phyloP scores from a whole-genome alignment of 1,284 basidiomycete species.

The Dichomitus squalens region DNA sequence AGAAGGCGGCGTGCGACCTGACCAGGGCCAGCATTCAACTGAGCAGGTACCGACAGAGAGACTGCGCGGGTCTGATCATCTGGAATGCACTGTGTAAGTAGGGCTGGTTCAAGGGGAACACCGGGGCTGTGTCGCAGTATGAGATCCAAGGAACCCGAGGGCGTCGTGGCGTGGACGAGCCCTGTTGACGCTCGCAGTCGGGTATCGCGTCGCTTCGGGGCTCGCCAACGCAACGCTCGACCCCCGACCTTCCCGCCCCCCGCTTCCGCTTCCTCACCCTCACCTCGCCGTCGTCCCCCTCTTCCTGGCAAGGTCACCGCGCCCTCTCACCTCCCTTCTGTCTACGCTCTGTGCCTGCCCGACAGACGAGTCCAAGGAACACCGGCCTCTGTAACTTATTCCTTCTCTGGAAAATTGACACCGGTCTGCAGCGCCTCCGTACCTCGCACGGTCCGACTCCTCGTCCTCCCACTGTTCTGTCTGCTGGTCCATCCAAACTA shows the following conservation, averaged over 20 bases:
- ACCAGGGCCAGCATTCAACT: background rate
- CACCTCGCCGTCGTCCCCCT: background rate
- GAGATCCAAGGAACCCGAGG: background rate
- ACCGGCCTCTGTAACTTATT: constrained; percentile 2
- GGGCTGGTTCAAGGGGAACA: background rate
- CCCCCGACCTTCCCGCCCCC: constrained; percentile 5
- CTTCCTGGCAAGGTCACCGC: background rate
- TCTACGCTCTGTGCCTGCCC: background rate
- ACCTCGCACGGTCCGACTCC: background rate
- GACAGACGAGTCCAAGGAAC: background rate
- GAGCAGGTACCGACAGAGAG: background rate
- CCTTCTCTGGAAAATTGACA: constrained; percentile 7
- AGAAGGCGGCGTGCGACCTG: too few species aligned
- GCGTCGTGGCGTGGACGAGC: constrained; percentile 19
- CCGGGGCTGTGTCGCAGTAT: background rate
- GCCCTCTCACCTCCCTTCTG: background rate
- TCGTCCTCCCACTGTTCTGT: background rate
- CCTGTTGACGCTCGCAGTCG: constrained; percentile 5
- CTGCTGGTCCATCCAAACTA: background rate
- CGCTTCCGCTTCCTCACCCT: background rate
- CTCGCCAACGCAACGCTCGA: background rate
- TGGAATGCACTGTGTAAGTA: background rate
- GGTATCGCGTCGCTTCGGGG: constrained; percentile 2
- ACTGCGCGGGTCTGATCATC: background rate
- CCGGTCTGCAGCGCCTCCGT: constrained; percentile 12